phyloP scores from a whole-genome alignment of 345 rosid genomes.

The Populus davidiana region DNA sequence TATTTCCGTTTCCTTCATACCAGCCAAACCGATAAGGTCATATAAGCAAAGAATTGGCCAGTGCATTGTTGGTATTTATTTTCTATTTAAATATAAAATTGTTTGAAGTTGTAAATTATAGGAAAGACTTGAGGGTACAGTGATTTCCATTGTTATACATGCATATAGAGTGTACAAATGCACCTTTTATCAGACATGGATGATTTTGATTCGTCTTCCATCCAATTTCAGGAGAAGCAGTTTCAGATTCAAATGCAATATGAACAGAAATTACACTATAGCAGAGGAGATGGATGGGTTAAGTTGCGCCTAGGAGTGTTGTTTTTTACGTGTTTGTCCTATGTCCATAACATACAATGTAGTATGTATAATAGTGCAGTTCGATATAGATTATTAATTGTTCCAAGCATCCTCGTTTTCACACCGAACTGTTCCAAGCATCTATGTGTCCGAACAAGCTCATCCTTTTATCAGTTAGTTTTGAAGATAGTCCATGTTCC shows the following conservation, averaged over 20 bases:
- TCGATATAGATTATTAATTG: neutral
- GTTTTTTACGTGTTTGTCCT: neutral
- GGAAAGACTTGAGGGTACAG: neutral
- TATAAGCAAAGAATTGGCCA: neutral
- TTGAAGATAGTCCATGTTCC: neutral
- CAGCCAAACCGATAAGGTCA: neutral
- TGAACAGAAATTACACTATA: neutral
- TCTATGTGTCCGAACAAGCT: neutral
- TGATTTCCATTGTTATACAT: neutral
- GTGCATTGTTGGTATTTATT: too few species aligned
- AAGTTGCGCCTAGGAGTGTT: neutral
- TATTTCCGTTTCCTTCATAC: neutral
- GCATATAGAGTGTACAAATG: neutral
- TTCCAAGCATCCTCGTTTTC: neutral
- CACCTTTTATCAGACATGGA: neutral
- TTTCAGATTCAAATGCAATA: neutral
- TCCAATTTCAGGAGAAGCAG: slow-evolving; percentile 20
- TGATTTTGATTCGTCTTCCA: neutral
- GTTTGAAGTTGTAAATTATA: too few species aligned
- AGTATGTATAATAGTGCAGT: neutral
- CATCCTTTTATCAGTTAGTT: neutral
- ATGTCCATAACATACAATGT: neutral
- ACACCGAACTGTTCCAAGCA: neutral
- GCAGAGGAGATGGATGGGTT: neutral
- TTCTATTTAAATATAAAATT: neutral